Evolutionary conservation across 169 alveolate genomes (phyloP).

Genomic region (Eimeria brunetti): DNA sequence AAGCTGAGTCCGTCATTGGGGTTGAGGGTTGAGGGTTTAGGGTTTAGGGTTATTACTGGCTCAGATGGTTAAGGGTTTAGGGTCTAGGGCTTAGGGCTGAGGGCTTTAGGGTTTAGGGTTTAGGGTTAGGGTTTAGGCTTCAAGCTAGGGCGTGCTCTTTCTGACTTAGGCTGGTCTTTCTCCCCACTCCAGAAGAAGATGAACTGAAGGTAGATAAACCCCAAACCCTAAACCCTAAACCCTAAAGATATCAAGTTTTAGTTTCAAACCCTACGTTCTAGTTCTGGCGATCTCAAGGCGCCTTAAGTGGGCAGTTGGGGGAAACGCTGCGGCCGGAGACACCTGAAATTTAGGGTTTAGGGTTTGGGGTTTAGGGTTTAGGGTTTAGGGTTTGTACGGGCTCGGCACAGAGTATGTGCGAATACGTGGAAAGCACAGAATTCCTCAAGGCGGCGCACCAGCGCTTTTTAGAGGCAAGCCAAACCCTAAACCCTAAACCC

Average conservation of each 20-base stretch:
- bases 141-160: not conserved
- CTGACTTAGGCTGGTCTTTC: not conserved
- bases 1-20: not conserved
- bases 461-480: constrained; percentile 25
- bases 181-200: constrained; percentile 21
- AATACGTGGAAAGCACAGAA: constrained; percentile 15
- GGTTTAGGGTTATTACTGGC: not conserved
- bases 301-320: not conserved
- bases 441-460: constrained; percentile 24
- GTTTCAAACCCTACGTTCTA: not conserved
- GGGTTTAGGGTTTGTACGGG: constrained; percentile 20
- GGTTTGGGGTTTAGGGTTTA: constrained; percentile 36
- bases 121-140: not conserved
- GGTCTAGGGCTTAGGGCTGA: not conserved
- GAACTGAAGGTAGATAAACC: not conserved
- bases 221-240: constrained; percentile 17
- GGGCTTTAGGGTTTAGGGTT: not conserved
- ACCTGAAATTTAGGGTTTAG: not conserved
- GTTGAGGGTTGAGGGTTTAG: constrained; percentile 20
- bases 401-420: not conserved
- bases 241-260: not conserved
- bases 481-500: constrained; percentile 26
- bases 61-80: constrained; percentile 12
- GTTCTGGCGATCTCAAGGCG: not conserved
- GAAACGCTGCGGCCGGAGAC: not conserved